Evolutionary conservation across 345 rosid species (phyloP), one percentile per base, ranked within the genome.

Genomic region (Noccaea bulbosa): DNA sequence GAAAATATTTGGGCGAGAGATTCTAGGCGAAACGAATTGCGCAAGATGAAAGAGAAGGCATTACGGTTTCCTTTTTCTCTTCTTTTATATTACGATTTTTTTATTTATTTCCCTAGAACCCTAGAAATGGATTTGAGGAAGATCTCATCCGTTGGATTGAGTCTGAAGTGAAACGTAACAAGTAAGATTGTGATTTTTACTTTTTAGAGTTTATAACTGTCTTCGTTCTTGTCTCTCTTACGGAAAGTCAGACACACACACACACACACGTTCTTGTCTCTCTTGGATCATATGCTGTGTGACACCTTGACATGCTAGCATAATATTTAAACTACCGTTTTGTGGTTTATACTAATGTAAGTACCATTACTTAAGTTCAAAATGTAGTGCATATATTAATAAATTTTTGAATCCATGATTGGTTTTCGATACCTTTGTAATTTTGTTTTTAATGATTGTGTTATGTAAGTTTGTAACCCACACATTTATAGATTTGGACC

Each of bases 91-190:
- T 12, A 34, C 8, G 2, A 8, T 5, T n/a, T 7, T 34, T 3
- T 20, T 8, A 20, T 49, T 14, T 37, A 1, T 71, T 58, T 15
- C 14, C 8, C 11, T 11, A 38, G 7, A 34, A 40, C 69, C 75
- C 75, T 71, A 71, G 75, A 16, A 14, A 5, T 45, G 9, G 11
- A 8, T 9, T 24, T 41, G 11, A 9, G 40, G 58, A 37, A 57
- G 65, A 70, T 62, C 69, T 62, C 62, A 62, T 22, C 75, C 75
- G 75, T 71, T 51, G 47, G 75, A 71, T 71, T 50, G 11, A 50
- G 11, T 71, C 37, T 17, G 37, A 17, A 50, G 67, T 49, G 17
- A 48, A 61, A 16, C 61, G 52, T 50, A 40, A 16, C 12, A 50
- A 33, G 49, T 50, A 16, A 16, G 67, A 50, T 60, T 50, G 22